Base-by-base conservation (phyloP, 169 alveolate genomes). In the Eimeria acervulina region DNA sequence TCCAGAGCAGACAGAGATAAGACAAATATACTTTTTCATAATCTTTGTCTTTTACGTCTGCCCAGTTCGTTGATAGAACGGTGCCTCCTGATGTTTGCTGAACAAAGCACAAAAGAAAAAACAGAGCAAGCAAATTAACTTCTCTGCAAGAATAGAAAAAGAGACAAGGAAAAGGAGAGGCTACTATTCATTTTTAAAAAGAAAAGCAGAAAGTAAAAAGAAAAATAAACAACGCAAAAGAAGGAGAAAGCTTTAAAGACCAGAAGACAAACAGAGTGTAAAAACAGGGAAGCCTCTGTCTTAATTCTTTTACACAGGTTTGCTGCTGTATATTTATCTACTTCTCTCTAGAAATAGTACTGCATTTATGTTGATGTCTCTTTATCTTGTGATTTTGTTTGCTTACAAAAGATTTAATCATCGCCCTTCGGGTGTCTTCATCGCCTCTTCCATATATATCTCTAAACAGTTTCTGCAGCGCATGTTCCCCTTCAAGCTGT, bases 361-460 rank as follows among this genome's bases (percentile, higher is more conserved):
- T 55, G 55, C 55, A 55, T 19, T 55, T 8, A 2, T 19, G 26
- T 55, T 55, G 15, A 2, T 55, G 26, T 55, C 26, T 55, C 26
- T 13, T 55, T 55, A 19, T 55, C 12, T 3, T 63, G 76, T 28
- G 6, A n/a, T n/a, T n/a, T 68, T 68, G 42, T 33, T 19, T 5
- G 68, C 99, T 97, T 63, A 97, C 98, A 96, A 97, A 98, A 78
- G 98, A 96, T 95, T 98, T 98, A 90, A 98, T 97, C 99, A 98
- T 98, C 8, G 99, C 99, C 96, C 99, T 97, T 90, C 99, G 93
- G 0, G 99, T 98, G 68, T 98, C 98, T 90, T 98, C 99, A 94
- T 98, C 99, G n/a, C 98, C 98, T 88, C 97, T 96, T 17, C 95
- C 97, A 96, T 98, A 98, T 70, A 98, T 98, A 93, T 98, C 96